These are phyloP conservation scores for Bipolaris oryzae DNA, from an alignment of 2,329 filamentous ascomycete species.

Conservation along the genomic window DNA sequence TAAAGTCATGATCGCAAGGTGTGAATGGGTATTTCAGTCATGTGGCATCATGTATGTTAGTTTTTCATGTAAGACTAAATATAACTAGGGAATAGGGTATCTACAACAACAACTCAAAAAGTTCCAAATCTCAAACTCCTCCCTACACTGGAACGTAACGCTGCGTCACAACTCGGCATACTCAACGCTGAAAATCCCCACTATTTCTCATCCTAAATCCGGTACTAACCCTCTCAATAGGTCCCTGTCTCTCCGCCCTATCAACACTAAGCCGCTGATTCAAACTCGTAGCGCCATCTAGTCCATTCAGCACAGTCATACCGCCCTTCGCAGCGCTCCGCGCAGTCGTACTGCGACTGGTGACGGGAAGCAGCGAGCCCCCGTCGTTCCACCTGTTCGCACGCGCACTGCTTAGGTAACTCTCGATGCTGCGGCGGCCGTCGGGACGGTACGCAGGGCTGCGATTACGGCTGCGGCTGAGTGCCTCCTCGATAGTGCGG, in stretches of 20 bases:
- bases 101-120: background rate
- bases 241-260: slow-evolving; percentile 24
- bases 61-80: no score
- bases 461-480: slow-evolving; percentile 34
- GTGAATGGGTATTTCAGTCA: no score
- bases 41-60: no score
- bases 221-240: slow-evolving; percentile 39
- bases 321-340: slow-evolving; percentile 22
- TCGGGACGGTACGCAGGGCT: slow-evolving; percentile 29
- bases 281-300: slow-evolving; percentile 16
- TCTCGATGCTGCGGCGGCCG: slow-evolving; percentile 36
- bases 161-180: no score
- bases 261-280: slow-evolving; percentile 28
- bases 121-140: no score
- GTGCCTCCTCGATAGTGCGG: slow-evolving; percentile 33
- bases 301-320: slow-evolving; percentile 12
- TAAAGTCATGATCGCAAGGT: no score
- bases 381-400: slow-evolving; percentile 15
- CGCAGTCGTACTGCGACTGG: slow-evolving; percentile 42
- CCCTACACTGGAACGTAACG: background rate
- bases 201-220: slow-evolving; percentile 44
- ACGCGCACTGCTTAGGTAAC: slow-evolving; percentile 31
- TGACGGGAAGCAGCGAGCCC: slow-evolving; percentile 34
- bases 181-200: slow-evolving; percentile 33
- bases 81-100: background rate